Percentiles rank a stretch among this genome's conserved stretches.
These are phyloP conservation scores for Silene conica DNA, from an alignment of 148 eudicot genomes.

Conservation along the genomic window DNA sequence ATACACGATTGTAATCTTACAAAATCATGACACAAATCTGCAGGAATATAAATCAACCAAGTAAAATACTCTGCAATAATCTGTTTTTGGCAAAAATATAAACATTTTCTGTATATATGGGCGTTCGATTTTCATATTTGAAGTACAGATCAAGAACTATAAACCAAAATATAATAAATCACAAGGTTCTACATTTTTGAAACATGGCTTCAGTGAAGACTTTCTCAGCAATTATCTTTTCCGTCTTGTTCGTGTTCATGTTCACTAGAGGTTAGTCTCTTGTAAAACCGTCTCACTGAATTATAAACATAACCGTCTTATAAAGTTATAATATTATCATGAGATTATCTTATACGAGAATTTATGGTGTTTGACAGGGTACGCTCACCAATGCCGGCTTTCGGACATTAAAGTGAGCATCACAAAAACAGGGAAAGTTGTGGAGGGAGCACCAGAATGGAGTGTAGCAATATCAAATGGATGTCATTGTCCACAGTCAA, in stretches of 20 bases:
- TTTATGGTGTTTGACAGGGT: not conserved
- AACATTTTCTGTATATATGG: too few species aligned
- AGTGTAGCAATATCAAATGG: not conserved
- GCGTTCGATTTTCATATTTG: too few species aligned
- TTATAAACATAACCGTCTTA: too few species aligned
- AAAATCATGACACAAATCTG: not conserved
- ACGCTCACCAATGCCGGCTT: constrained; percentile 2
- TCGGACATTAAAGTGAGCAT: constrained; percentile 2
- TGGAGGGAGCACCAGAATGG: constrained; percentile 21
- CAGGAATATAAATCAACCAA: not conserved
- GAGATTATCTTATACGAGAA: too few species aligned
- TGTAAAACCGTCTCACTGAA: too few species aligned
- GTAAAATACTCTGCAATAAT: too few species aligned
- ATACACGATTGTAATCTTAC: not conserved
- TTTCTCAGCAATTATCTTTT: not conserved
- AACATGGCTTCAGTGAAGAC: constrained; percentile 2
- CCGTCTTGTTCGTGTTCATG: constrained; percentile 1
- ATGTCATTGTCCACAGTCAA: constrained; percentile 13
- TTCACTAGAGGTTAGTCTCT: not conserved
- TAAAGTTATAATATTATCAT: too few species aligned
- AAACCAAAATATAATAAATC: not conserved
- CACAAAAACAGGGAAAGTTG: not conserved
- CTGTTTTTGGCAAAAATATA: too few species aligned
- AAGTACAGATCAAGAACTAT: not conserved
- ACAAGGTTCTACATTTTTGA: not conserved